phyloP scores from a whole-genome alignment of 2,329 filamentous ascomycete species.

The Fusarium xyrophilum region DNA sequence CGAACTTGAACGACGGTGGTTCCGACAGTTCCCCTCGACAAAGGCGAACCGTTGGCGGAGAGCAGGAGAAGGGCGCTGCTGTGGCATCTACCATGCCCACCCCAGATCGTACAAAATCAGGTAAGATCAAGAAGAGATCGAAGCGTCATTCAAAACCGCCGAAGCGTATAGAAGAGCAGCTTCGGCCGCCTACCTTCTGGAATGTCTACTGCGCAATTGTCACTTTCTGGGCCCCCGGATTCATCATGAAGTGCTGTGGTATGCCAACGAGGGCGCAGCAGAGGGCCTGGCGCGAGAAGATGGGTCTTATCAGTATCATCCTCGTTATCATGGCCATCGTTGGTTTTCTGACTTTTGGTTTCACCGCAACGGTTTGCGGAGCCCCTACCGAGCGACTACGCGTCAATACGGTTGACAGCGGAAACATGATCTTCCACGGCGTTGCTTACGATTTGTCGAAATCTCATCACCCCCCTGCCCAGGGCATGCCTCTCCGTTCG shows the following conservation, averaged over 20 bases:
- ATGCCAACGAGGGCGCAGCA: slow-evolving; percentile 86
- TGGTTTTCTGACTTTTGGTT: slow-evolving; percentile 95
- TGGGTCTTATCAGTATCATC: slow-evolving; percentile 95
- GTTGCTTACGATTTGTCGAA: slow-evolving; percentile 81
- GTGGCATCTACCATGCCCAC: slow-evolving; percentile 44
- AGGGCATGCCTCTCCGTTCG: slow-evolving; percentile 69
- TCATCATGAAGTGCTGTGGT: slow-evolving; percentile 83
- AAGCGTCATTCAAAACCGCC: slow-evolving; percentile 56
- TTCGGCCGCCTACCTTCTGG: slow-evolving; percentile 87
- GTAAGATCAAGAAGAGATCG: slow-evolving; percentile 69
- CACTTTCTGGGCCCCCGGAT: slow-evolving; percentile 93
- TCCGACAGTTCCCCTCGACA: slow-evolving; percentile 55
- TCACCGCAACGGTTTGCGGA: slow-evolving; percentile 87
- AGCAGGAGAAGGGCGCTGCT: slow-evolving; percentile 45
- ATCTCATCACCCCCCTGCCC: slow-evolving; percentile 80
- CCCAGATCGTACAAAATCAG: slow-evolving; percentile 54
- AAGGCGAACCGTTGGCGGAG: slow-evolving; percentile 45
- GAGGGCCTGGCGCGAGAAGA: slow-evolving; percentile 96
- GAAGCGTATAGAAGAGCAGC: slow-evolving; percentile 64
- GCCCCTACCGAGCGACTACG: slow-evolving; percentile 74
- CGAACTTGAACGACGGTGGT: slow-evolving; percentile 54
- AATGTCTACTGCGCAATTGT: slow-evolving; percentile 93
- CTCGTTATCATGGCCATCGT: slow-evolving; percentile 85
- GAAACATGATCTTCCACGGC: slow-evolving; percentile 97
- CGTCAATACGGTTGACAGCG: slow-evolving; percentile 78